Base-by-base conservation (phyloP, 306 rosid species). In the Trifolium repens region DNA sequence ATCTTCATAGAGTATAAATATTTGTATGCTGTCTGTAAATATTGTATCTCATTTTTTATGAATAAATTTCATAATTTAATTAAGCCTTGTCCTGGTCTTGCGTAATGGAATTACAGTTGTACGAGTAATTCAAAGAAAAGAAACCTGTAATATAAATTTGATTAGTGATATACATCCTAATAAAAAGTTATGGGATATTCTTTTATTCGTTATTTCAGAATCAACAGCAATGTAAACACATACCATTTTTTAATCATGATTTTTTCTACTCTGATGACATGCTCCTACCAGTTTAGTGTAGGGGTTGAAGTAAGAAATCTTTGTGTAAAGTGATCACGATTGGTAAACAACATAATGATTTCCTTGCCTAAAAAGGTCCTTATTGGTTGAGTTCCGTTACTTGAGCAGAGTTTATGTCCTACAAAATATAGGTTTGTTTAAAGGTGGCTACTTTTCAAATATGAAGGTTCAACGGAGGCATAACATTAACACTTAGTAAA, bases 1-100 rank as follows among this genome's bases (percentile, higher is more conserved):
- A 27, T 75, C 88, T 58, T 98, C 89, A 39, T 96, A 84, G 84
- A 78, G 62, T 30, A 64, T 54, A 49, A 24, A 67, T 22, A 47
- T 55, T 47, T 54, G 50, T 67, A 47, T 75, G 11, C 34, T 63
- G n/a, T 64, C 13, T 19, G 44, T 77, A n/a, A 46, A 42, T 53
- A 3, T 44, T 37, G 9, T 44, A 1, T 0, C 3, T 3, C 49
- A 30, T 61, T 19, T 63, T 49, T 72, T 60, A 26, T 14, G 46
- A 55, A 57, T 53, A 27, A 64, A 32, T 73, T 34, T 43, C n/a
- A n/a, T 73, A 27, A 74, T 39, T 73, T 73, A 54, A 73, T 47
- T 30, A 63, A 74, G 74, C 71, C 44, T 32, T 40, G 52, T 60
- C 34, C 52, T 59, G 37, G 65, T 65, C 57, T 55, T 78, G 67